Evolutionary conservation across 2,329 filamentous ascomycete genomes (phyloP), one percentile per base, ranked within the genome.

Genomic region (Neoarthrinium moseri): DNA sequence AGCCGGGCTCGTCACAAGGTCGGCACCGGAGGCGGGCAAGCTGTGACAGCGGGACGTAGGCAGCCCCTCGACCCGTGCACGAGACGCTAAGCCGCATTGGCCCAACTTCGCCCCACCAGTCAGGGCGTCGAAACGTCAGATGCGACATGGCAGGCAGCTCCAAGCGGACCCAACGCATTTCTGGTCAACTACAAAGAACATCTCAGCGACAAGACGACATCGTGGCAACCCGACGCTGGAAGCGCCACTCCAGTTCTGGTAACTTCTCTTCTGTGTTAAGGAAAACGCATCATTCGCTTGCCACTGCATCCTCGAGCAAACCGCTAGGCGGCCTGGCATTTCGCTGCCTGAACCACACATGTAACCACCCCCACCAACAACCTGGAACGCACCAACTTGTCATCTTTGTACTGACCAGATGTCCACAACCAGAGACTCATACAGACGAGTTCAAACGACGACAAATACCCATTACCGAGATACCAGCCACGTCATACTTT

Each of bases 91-190:
- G n/a, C n/a, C n/a, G n/a, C n/a, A n/a, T n/a, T n/a, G n/a, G n/a
- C n/a, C n/a, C n/a, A n/a, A n/a, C n/a, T n/a, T n/a, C n/a, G n/a
- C n/a, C n/a, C n/a, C n/a, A n/a, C n/a, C n/a, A n/a, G n/a, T n/a
- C n/a, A n/a, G 26, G 18, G 12, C 32, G 40, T 20, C 45, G 45
- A 47, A 47, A 47, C 38, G 38, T 30, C 45, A 47, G 38, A 26
- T 47, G 45, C 18, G 23, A 47, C 45, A 42, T 13, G 27, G 30
- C 36, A 24, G 15, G n/a, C n/a, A 43, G 39, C 27, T 24, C 27
- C 17, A 43, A 20, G 26, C 29, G 15, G 27, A 33, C 23, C 22
- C 22, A 18, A 15, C 7, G 39, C 39, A 23, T 24, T 13, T 17
- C 18, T 33, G 24, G 20, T 18, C 39, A 23, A 22, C 10, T 32